phyloP scores from a whole-genome alignment of 202 grass and related monocot genomes.

The Carex arenaria region DNA sequence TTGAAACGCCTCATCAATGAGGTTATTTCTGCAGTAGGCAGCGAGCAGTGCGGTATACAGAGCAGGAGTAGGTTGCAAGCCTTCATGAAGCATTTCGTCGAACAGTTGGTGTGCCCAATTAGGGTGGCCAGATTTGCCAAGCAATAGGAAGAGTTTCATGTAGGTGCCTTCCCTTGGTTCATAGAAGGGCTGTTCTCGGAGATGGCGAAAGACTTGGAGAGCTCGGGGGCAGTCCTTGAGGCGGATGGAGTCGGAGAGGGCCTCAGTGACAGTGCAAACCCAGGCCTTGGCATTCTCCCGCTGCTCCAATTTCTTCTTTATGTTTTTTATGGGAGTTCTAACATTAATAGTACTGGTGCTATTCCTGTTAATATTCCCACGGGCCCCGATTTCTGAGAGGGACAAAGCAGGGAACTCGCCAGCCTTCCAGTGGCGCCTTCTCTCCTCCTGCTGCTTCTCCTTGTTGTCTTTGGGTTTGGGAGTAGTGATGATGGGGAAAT shows the following conservation, averaged over 20 bases:
- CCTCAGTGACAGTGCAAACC: slow-evolving; percentile 80
- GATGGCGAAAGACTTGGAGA: slow-evolving; percentile 81
- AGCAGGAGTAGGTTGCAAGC: slow-evolving; percentile 47
- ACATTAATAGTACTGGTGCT: background rate
- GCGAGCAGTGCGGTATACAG: slow-evolving; percentile 71
- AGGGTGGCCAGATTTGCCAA: slow-evolving; percentile 60
- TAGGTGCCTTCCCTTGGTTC: slow-evolving; percentile 76
- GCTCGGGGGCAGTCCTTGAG: slow-evolving; percentile 57
- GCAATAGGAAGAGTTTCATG: slow-evolving; percentile 73
- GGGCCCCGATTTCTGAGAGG: background rate
- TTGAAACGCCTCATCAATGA: slow-evolving; percentile 56
- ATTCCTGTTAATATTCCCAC: background rate
- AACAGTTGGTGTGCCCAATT: slow-evolving; percentile 49
- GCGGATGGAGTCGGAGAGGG: slow-evolving; percentile 54
- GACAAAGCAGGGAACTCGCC: slow-evolving; percentile 40
- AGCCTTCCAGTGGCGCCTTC: slow-evolving; percentile 49
- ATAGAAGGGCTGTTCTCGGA: slow-evolving; percentile 79
- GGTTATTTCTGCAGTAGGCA: slow-evolving; percentile 55
- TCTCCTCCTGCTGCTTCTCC: background rate
- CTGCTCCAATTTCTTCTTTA: slow-evolving; percentile 60
- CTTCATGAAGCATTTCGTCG: slow-evolving; percentile 49
- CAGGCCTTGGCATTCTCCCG: slow-evolving; percentile 57
- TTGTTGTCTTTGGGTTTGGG: too few relatives aligned
- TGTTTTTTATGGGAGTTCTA: slow-evolving; percentile 54
- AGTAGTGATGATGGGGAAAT: too few relatives aligned